Conservation (phyloP, 495 filamentous ascomycete species). For the Rhypophila decipiens region DNA sequence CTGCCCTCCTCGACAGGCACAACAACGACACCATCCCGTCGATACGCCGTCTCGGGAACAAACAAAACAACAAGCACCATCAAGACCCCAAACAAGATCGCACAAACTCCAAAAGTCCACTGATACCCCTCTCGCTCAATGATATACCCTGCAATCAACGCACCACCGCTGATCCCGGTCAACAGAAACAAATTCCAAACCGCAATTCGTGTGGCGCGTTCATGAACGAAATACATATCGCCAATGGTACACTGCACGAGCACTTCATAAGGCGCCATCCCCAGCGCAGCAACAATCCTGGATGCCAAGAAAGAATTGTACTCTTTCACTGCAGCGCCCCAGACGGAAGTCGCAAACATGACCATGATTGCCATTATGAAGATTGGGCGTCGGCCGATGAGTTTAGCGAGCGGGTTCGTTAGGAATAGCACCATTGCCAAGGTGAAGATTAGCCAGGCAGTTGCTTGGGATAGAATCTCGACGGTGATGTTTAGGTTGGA, state of each 20-base stretch:
- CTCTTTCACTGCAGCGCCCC: conserved; percentile 51
- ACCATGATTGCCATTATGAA: conserved; percentile 53
- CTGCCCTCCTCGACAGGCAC: conserved; percentile 13
- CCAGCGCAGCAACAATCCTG: conserved; percentile 44
- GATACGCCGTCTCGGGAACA: conserved; percentile 49
- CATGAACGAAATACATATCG: conserved; percentile 58
- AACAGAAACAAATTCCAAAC: conserved; percentile 59
- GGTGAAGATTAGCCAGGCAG: conserved; percentile 29
- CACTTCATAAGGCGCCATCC: conserved; percentile 53
- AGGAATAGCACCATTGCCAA: conserved; percentile 43
- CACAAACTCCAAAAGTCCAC: conserved; percentile 51
- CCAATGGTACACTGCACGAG: conserved; percentile 51
- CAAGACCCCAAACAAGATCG: conserved; percentile 46
- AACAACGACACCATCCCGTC: conserved; percentile 21
- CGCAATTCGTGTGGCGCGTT: conserved; percentile 58
- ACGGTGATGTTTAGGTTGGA: conserved; percentile 28
- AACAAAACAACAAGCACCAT: conserved; percentile 41
- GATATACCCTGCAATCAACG: conserved; percentile 48
- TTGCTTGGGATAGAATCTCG: conserved; percentile 27
- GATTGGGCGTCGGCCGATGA: conserved; percentile 57
- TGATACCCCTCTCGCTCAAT: conserved; percentile 45
- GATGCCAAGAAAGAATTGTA: conserved; percentile 52
- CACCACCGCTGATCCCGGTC: conserved; percentile 44
- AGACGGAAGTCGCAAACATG: conserved; percentile 53
- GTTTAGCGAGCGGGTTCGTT: conserved; percentile 57